Base-by-base conservation (phyloP, 306 rosid genomes). In the Amphicarpaea edgeworthii region DNA sequence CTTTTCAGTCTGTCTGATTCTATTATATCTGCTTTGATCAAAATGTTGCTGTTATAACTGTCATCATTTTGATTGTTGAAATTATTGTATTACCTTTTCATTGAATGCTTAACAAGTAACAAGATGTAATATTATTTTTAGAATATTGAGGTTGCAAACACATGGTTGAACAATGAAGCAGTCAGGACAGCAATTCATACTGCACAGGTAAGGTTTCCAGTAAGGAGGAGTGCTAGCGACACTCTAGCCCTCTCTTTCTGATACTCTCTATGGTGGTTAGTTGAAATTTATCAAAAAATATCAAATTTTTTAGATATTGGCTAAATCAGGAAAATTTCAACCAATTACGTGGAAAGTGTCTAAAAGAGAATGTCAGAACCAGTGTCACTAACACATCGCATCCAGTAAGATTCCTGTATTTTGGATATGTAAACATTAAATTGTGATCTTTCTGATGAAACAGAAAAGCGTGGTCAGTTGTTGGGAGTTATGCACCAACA, bases 181-280 rank as follows among this genome's bases (percentile, higher is more conserved):
- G 95, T 92, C 46, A 88, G 97, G 86, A 87, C 85, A 72, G 95
- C 93, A 78, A 79, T 94, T 77, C 96, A 94, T 73, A 76, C 88
- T 8, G 88, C 50, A 81, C 63, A 78, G 83, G 98, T 95, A 78
- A 80, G 82, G 23, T 60, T 67, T 70, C 72, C 60, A 68, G 45
- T n/a, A n/a, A n/a, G n/a, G n/a, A n/a, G n/a, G n/a, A n/a, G n/a
- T n/a, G n/a, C n/a, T n/a, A n/a, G n/a, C n/a, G n/a, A n/a, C n/a
- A n/a, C n/a, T n/a, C n/a, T n/a, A n/a, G n/a, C n/a, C n/a, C n/a
- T n/a, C n/a, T n/a, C n/a, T n/a, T n/a, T n/a, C n/a, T n/a, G n/a
- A n/a, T n/a, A n/a, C n/a, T n/a, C n/a, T n/a, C n/a, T n/a, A n/a
- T n/a, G n/a, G n/a, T n/a, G n/a, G n/a, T n/a, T n/a, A n/a, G n/a